Conservation (phyloP, 306 rosid genomes). For the Heteromeles arbutifolia region DNA sequence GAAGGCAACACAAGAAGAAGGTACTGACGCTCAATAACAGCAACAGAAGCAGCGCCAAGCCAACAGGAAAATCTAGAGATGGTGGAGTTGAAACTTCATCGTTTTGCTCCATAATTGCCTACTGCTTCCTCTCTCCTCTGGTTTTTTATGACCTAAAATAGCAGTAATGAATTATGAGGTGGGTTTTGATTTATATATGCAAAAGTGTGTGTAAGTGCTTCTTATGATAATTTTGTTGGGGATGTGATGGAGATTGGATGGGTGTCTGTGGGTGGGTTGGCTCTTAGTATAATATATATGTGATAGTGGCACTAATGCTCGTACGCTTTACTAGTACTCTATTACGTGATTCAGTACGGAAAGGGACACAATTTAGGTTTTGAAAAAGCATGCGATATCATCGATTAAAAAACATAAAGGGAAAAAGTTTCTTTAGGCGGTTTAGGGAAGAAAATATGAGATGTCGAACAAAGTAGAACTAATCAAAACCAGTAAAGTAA, state of each 20-base stretch:
- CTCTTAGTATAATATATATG: not conserved
- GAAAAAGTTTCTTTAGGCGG: too few relatives aligned
- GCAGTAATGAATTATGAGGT: not conserved
- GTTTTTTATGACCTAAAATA: not conserved
- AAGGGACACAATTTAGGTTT: not conserved
- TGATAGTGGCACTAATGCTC: not conserved
- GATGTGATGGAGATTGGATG: not conserved
- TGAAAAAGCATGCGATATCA: not conserved
- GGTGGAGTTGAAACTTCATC: slow-evolving; percentile 1
- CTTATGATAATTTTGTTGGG: not conserved
- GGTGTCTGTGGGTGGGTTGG: not conserved
- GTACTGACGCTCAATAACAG: slow-evolving; percentile 23
- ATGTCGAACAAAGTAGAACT: not conserved
- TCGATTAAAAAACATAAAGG: not conserved
- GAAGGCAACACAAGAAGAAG: slow-evolving; percentile 56
- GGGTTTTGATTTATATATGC: not conserved
- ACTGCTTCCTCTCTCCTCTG: slow-evolving; percentile 1
- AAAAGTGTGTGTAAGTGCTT: not conserved
- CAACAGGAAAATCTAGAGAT: slow-evolving; percentile 49
- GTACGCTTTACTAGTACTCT: slow-evolving; percentile 6
- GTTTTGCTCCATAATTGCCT: not conserved
- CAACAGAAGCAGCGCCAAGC: slow-evolving; percentile 50
- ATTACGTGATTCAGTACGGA: slow-evolving; percentile 3
- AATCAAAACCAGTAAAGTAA: not conserved
- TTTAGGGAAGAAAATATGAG: not conserved